Percentiles rank a stretch among this genome's conserved stretches.
These are phyloP conservation scores for Incumbomyces lentus DNA, from an alignment of 2,329 filamentous ascomycete genomes.

Conservation along the genomic window DNA sequence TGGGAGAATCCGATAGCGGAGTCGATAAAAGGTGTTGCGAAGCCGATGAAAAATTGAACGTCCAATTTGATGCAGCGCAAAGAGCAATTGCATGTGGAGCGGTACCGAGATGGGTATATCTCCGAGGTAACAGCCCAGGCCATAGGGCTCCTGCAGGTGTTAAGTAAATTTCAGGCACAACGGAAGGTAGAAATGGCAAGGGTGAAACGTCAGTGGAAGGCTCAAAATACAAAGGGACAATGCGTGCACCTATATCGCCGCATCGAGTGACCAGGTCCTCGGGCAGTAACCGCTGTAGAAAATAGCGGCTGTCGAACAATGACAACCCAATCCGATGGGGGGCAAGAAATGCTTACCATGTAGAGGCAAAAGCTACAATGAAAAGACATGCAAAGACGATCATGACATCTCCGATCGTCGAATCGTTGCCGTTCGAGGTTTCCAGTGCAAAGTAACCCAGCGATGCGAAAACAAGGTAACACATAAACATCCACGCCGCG, in stretches of 20 bases:
- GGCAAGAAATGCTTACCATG: slow-evolving; percentile 47
- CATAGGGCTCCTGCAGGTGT: slow-evolving; percentile 40
- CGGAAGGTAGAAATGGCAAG: too few relatives aligned
- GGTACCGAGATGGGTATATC: slow-evolving; percentile 37
- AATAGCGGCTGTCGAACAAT: too few relatives aligned
- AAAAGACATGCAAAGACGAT: slow-evolving; percentile 65
- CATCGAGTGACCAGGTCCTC: too few relatives aligned
- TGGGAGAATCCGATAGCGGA: slow-evolving; percentile 59
- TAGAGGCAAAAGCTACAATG: slow-evolving; percentile 63
- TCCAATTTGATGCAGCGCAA: slow-evolving; percentile 67
- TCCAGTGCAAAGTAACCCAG: slow-evolving; percentile 39
- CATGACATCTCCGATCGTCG: slow-evolving; percentile 51
- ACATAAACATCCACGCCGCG: slow-evolving; percentile 69
- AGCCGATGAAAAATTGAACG: slow-evolving; percentile 67
- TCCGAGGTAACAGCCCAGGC: slow-evolving; percentile 35
- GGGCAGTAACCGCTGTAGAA: too few relatives aligned
- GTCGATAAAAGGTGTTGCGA: slow-evolving; percentile 58
- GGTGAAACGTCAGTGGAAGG: too few relatives aligned
- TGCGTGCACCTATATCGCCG: too few relatives aligned
- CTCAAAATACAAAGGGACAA: too few relatives aligned
- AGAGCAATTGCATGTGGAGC: slow-evolving; percentile 68
- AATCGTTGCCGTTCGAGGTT: slow-evolving; percentile 31
- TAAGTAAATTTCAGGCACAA: not conserved
- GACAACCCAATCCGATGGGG: too few relatives aligned
- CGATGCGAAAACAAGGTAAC: slow-evolving; percentile 54